phyloP scores from a whole-genome alignment of 768 basidiomycete genomes.

The Suillus clintonianus region DNA sequence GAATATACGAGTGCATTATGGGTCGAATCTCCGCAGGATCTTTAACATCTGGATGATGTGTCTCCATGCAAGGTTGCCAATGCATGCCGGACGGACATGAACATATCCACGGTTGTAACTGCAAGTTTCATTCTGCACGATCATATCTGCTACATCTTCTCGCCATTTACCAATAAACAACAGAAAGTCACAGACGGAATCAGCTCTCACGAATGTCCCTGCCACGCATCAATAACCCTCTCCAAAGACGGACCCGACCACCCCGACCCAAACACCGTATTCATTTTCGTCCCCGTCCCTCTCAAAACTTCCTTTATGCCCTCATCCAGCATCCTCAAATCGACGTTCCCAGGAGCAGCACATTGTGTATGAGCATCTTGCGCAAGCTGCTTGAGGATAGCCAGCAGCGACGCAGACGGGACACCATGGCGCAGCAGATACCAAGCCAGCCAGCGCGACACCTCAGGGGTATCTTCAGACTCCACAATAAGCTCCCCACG shows the following conservation, averaged over 20 bases:
- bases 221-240: conserved; percentile 65
- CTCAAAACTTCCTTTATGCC: conserved; percentile 88
- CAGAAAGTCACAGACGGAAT: background rate
- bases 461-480: conserved; percentile 8
- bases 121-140: background rate
- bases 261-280: conserved; percentile 65
- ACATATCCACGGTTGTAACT: background rate
- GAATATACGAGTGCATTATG: no score
- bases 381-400: conserved; percentile 61
- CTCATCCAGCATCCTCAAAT: conserved; percentile 37
- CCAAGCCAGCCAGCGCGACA: conserved; percentile 59
- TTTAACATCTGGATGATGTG: background rate
- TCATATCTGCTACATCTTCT: background rate
- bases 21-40: no score
- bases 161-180: background rate
- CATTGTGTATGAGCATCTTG: conserved; percentile 63
- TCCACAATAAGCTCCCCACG: conserved; percentile 48
- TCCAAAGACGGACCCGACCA: conserved; percentile 74
- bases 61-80: background rate
- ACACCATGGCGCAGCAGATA: conserved; percentile 71
- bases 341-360: conserved; percentile 52
- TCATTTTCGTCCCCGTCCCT: conserved; percentile 81
- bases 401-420: conserved; percentile 68
- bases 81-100: background rate
- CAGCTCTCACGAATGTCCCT: conserved; percentile 13